Evolutionary conservation across 1,284 basidiomycete species (phyloP).

Genomic region (Entoloma clypeatum): DNA sequence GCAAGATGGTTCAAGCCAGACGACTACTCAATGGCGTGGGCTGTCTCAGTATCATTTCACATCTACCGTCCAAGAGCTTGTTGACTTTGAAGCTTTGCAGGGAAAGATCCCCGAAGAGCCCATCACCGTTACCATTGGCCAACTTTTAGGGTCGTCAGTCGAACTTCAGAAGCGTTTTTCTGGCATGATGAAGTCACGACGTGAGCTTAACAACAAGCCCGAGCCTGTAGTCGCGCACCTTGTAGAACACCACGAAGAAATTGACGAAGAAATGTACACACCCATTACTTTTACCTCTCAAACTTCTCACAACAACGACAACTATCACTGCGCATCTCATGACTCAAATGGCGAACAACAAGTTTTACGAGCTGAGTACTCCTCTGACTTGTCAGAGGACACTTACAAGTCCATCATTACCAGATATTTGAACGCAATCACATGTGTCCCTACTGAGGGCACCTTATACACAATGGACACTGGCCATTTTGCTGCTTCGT

Average conservation of each 20-base stretch:
- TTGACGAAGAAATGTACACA: no score
- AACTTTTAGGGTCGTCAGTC: conserved; percentile 10
- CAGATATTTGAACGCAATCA: no score
- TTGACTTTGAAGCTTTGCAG: not conserved
- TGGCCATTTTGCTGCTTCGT: conserved; percentile 7
- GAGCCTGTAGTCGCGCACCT: conserved; percentile 6
- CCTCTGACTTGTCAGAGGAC: no score
- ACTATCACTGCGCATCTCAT: conserved; percentile 1
- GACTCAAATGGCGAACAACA: conserved; percentile 3
- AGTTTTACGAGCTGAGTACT: no score
- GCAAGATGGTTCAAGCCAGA: not conserved
- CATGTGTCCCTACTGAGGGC: not conserved
- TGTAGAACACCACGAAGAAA: conserved; percentile 1
- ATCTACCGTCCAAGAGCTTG: not conserved
- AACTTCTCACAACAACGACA: no score
- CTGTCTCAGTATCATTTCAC: conserved; percentile 5
- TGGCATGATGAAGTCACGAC: conserved; percentile 2
- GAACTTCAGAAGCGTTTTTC: conserved; percentile 11
- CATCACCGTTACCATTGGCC: not conserved
- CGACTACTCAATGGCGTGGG: not conserved
- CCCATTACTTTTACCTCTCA: no score
- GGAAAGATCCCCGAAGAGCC: conserved; percentile 1
- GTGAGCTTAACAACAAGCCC: conserved; percentile 9
- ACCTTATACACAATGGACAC: conserved; percentile 13
- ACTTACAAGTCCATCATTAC: no score